phyloP scores from a whole-genome alignment of 371 early-diverging fungal genomes.

The Mortierella sp. region DNA sequence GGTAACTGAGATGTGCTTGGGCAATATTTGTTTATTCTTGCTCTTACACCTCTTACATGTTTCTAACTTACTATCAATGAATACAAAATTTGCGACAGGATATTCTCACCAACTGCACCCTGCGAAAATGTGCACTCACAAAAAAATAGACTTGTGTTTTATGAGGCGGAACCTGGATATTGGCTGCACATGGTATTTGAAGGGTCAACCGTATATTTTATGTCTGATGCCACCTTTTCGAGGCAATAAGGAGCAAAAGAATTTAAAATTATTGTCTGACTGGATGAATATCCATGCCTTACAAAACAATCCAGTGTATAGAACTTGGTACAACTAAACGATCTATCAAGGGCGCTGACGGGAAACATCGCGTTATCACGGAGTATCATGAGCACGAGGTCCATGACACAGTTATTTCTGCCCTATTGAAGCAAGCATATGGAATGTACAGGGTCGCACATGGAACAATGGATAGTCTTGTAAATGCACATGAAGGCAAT shows the following conservation, averaged over 20 bases:
- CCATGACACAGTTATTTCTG: conserved; percentile 67
- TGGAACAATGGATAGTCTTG: conserved; percentile 34
- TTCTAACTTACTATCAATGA: not conserved
- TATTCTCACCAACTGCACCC: conserved; percentile 72
- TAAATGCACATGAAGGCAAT: conserved; percentile 60
- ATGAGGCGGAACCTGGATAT: conserved; percentile 79
- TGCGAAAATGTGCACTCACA: conserved; percentile 80
- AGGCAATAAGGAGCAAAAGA: not conserved
- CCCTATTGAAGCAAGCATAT: conserved; percentile 68
- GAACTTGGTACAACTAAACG: conserved; percentile 67
- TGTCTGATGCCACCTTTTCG: not conserved
- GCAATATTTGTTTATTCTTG: not conserved
- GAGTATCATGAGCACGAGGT: conserved; percentile 74
- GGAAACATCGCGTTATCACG: conserved; percentile 67
- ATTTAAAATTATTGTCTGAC: not conserved
- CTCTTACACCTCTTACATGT: not conserved
- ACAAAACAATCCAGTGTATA: conserved; percentile 60
- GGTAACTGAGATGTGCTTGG: too few species aligned
- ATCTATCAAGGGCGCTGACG: conserved; percentile 66
- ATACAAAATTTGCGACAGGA: conserved; percentile 59
- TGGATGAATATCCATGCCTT: not conserved
- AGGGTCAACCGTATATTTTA: not conserved
- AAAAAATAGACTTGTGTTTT: conserved; percentile 76
- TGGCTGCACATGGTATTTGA: conserved; percentile 76
- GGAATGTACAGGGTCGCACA: conserved; percentile 71